phyloP scores from a whole-genome alignment of 257 asterid species.

The Solanum neorickii region DNA sequence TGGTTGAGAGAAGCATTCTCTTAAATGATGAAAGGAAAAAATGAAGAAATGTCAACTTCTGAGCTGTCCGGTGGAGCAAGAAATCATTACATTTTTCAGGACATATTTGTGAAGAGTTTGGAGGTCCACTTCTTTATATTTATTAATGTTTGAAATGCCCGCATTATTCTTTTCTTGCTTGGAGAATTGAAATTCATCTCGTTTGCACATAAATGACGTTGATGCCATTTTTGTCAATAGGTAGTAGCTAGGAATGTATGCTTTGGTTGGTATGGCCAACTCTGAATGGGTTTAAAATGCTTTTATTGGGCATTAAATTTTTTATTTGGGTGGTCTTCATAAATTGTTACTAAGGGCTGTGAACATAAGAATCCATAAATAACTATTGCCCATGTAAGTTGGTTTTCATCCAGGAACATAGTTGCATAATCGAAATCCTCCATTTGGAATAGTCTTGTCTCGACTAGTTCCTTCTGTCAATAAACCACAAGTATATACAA shows the following conservation, averaged over 20 bases:
- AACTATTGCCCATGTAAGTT: not conserved
- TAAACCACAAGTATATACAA: not conserved
- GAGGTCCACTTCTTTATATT: conserved; percentile 50
- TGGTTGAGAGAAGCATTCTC: conserved; percentile 57
- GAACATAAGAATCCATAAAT: not conserved
- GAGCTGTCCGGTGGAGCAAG: conserved; percentile 97
- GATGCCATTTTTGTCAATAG: not conserved
- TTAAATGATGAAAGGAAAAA: conserved; percentile 80
- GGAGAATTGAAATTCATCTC: not conserved
- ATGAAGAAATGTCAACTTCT: conserved; percentile 80
- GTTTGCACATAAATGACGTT: not conserved
- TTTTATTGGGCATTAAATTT: not conserved
- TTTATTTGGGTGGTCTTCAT: not conserved
- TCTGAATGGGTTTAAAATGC: not conserved
- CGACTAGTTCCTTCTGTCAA: not conserved
- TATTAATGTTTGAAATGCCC: conserved; percentile 2
- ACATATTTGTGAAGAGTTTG: conserved; percentile 76
- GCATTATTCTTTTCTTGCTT: not conserved
- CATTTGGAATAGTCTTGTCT: not conserved
- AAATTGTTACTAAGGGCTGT: not conserved
- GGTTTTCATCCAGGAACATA: not conserved
- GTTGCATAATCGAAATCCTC: not conserved
- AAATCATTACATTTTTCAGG: conserved; percentile 86
- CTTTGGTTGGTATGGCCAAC: not conserved
- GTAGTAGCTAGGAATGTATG: not conserved